Percentiles rank a stretch among this genome's conserved stretches.
Evolutionary conservation across 768 basidiomycete genomes (phyloP).

Genomic region (Leccinum aurantiacum): DNA sequence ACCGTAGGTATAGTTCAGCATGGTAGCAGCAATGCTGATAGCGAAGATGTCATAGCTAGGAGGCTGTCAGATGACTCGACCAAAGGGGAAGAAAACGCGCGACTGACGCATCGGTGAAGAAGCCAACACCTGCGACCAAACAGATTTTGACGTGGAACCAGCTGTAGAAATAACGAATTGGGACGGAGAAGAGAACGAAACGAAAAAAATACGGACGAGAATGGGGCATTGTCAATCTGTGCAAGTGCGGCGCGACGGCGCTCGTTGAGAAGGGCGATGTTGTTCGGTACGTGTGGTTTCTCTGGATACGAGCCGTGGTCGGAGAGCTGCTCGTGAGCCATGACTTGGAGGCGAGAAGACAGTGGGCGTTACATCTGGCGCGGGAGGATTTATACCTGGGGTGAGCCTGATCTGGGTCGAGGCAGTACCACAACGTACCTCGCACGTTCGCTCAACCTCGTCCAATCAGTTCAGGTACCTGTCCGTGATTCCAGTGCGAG

Average conservation of each 20-base stretch:
- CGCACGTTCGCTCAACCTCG: conserved; percentile 28
- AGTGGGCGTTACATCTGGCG: not conserved
- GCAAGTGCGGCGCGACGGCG: conserved; percentile 77
- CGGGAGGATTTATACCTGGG: conserved; percentile 11
- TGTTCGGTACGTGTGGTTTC: conserved; percentile 18
- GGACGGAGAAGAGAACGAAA: not conserved
- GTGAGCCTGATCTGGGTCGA: not conserved
- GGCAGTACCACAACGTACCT: conserved; percentile 17
- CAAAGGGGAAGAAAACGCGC: not conserved
- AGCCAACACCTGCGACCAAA: conserved; percentile 74
- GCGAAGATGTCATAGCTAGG: conserved; percentile 78
- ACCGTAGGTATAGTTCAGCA: conserved; percentile 80
- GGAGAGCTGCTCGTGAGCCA: conserved; percentile 31
- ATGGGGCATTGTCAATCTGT: conserved; percentile 84
- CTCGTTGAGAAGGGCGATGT: conserved; percentile 54
- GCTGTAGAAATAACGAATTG: conserved; percentile 33
- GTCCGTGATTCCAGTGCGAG: not conserved
- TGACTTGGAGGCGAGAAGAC: conserved; percentile 6
- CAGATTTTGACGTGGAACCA: conserved; percentile 86
- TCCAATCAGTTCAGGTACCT: conserved; percentile 12
- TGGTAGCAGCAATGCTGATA: conserved; percentile 80
- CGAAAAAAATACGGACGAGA: conserved; percentile 55
- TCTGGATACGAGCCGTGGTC: conserved; percentile 33
- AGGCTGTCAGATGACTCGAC: not conserved
- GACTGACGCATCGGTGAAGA: conserved; percentile 83